phyloP scores from a whole-genome alignment of 2,329 filamentous ascomycete genomes.

The Aspergillus proliferans region DNA sequence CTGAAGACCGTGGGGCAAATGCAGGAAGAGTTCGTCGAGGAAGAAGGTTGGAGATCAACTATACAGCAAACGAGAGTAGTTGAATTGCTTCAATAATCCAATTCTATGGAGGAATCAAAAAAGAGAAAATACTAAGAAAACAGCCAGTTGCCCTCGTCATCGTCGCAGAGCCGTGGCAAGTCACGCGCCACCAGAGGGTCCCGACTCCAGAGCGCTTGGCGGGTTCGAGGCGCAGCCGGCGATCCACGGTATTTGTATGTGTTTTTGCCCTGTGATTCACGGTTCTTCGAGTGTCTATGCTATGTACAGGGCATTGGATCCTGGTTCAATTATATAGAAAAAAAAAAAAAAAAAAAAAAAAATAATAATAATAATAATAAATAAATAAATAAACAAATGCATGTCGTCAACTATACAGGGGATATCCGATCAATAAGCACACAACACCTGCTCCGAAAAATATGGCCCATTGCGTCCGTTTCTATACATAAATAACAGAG shows the following conservation, averaged over 20 bases:
- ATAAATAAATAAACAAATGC: slow-evolving; percentile 1
- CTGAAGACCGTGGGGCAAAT: neutral
- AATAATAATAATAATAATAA: too few relatives aligned
- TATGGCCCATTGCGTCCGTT: too few relatives aligned
- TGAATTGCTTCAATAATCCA: neutral
- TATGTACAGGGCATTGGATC: too few relatives aligned
- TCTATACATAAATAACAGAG: too few relatives aligned
- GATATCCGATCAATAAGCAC: neutral
- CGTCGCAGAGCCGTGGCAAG: too few relatives aligned
- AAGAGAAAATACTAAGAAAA: too few relatives aligned
- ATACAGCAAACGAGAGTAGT: neutral
- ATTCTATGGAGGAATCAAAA: neutral
- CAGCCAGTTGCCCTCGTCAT: too few relatives aligned
- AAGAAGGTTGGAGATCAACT: neutral
- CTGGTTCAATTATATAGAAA: slow-evolving; percentile 6
- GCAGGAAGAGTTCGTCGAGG: neutral
- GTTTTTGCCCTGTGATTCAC: too few relatives aligned
- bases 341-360: slow-evolving; percentile 3
- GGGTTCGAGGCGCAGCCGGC: slow-evolving; percentile 9
- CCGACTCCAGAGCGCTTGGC: slow-evolving; percentile 15
- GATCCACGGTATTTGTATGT: too few relatives aligned
- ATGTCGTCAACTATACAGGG: slow-evolving; percentile 1
- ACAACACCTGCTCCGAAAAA: neutral
- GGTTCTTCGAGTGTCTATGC: too few relatives aligned
- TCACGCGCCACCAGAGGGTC: neutral